Conservation (phyloP, 768 basidiomycete species). For the Amanita polypyramis region DNA sequence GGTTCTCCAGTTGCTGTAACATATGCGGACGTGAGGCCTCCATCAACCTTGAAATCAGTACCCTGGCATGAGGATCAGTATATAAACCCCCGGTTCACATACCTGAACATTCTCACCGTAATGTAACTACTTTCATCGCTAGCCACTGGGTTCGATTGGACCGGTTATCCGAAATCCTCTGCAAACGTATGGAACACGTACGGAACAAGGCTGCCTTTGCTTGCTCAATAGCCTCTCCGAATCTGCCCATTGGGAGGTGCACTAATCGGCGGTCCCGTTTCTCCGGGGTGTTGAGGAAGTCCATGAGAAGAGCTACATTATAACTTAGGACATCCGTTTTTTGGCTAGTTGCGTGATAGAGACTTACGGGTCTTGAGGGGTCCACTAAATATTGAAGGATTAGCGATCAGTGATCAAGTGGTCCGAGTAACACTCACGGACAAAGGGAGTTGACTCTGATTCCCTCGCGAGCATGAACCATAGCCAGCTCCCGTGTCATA, state of each 20-base stretch:
- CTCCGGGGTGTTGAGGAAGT: constrained; percentile 94
- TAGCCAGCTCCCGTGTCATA: constrained; percentile 95
- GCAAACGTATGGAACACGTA: constrained; percentile 31
- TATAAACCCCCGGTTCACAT: constrained; percentile 1
- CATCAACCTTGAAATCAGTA: constrained; percentile 93
- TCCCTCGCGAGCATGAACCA: constrained; percentile 96
- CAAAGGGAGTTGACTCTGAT: constrained; percentile 94
- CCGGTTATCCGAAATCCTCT: background rate
- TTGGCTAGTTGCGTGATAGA: background rate
- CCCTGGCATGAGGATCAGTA: constrained; percentile 34
- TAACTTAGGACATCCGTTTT: constrained; percentile 3
- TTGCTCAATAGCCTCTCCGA: constrained; percentile 93
- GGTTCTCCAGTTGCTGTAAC: constrained; percentile 83
- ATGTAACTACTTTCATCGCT: constrained; percentile 95
- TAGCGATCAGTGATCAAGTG: constrained; percentile 4
- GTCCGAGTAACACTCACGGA: constrained; percentile 46
- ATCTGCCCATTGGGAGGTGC: constrained; percentile 93
- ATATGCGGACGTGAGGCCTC: constrained; percentile 87
- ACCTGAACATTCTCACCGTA: constrained; percentile 45
- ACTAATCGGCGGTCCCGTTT: constrained; percentile 86
- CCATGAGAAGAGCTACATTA: constrained; percentile 82
- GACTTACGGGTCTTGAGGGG: constrained; percentile 82
- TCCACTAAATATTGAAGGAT: constrained; percentile 40
- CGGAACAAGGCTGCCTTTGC: constrained; percentile 90
- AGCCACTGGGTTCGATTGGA: constrained; percentile 31